Evolutionary conservation across 202 grass and related monocot genomes (phyloP).

Genomic region (Hordeum pubiflorum): DNA sequence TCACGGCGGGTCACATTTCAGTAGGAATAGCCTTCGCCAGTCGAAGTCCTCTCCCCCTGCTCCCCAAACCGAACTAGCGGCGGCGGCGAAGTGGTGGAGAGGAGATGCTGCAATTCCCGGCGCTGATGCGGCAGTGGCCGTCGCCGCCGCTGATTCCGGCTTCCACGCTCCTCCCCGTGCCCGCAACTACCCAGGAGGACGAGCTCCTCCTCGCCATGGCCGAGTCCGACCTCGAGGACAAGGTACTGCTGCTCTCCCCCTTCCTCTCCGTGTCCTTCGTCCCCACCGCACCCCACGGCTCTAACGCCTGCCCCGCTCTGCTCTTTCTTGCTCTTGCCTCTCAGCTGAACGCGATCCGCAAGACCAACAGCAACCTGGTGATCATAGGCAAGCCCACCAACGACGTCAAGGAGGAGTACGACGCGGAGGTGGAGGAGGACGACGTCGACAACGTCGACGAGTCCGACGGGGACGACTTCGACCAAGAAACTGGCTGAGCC

Average conservation of each 20-base stretch:
- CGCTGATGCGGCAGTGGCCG: constrained; percentile 85
- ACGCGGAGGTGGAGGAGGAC: constrained; percentile 77
- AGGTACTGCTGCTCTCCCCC: constrained; percentile 16
- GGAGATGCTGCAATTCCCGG: constrained; percentile 85
- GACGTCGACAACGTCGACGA: constrained; percentile 81
- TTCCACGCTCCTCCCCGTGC: constrained; percentile 72
- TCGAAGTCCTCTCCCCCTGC: background rate
- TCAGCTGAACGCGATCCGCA: constrained; percentile 73
- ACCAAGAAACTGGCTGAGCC: constrained; percentile 76
- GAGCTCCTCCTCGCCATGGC: constrained; percentile 80
- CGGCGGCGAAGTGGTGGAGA: background rate
- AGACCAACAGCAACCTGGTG: constrained; percentile 66
- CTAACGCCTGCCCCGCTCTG: background rate
- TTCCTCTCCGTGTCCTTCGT: background rate
- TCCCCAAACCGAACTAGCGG: background rate
- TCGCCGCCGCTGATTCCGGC: constrained; percentile 73
- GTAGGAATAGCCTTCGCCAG: background rate
- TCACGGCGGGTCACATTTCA: background rate
- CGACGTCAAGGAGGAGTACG: constrained; percentile 75
- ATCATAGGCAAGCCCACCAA: constrained; percentile 65
- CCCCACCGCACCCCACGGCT: background rate
- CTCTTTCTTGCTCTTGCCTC: background rate
- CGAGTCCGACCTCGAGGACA: constrained; percentile 78
- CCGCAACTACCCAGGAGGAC: constrained; percentile 62
- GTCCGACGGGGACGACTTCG: constrained; percentile 85